Conservation (phyloP, 2,329 filamentous ascomycete species). For the Byssothecium circinans region DNA sequence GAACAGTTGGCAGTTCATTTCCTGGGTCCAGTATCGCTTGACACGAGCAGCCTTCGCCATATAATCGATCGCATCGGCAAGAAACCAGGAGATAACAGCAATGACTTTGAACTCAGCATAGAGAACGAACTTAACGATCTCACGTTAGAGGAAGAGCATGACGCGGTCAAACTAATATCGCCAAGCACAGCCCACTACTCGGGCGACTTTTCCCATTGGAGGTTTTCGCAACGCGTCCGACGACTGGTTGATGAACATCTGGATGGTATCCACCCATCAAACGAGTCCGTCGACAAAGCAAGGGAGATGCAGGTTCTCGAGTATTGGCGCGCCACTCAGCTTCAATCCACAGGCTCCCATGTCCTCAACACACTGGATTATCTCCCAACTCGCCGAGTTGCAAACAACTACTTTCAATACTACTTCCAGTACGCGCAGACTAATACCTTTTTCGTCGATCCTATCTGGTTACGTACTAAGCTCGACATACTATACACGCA, state of each 20-base stretch:
- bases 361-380: constrained; percentile 9
- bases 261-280: constrained; percentile 3
- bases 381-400: constrained; percentile 18
- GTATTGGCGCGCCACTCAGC: constrained; percentile 13
- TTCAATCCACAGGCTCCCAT: constrained; percentile 5
- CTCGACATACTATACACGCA: constrained; percentile 31
- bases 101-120: not conserved
- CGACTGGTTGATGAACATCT: constrained; percentile 15
- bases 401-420: constrained; percentile 47
- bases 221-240: constrained; percentile 18
- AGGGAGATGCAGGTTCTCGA: constrained; percentile 7
- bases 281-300: constrained; percentile 6
- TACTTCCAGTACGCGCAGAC: constrained; percentile 50
- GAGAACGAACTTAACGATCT: not conserved
- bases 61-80: not conserved
- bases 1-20: constrained; percentile 12
- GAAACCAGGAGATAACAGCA: not conserved
- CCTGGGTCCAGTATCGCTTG: not conserved
- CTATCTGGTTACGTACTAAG: constrained; percentile 46
- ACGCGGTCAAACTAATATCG: constrained; percentile 10
- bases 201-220: constrained; percentile 20
- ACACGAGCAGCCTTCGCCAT: not conserved
- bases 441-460: constrained; percentile 49
- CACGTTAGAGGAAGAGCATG: constrained; percentile 4
- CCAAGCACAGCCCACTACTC: constrained; percentile 16